These are phyloP conservation scores for Penicillium sp. DNA, from an alignment of 2,329 filamentous ascomycete genomes.

Conservation along the genomic window DNA sequence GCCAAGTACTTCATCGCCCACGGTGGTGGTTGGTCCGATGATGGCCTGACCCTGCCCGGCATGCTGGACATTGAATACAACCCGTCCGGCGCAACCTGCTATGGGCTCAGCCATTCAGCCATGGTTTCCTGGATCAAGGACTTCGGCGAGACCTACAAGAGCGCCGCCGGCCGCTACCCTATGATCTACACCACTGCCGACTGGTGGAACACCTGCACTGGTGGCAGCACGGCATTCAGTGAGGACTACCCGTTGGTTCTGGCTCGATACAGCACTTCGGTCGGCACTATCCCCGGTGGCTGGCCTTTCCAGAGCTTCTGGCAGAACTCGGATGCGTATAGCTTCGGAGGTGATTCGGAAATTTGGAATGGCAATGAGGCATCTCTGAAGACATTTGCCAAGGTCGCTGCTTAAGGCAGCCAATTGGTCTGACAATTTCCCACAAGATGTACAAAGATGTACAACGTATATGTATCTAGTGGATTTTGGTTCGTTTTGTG, in stretches of 20 bases:
- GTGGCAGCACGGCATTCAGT: slow-evolving; percentile 48
- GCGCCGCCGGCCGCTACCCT: slow-evolving; percentile 48
- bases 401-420: slow-evolving; percentile 2
- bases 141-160: slow-evolving; percentile 53
- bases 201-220: slow-evolving; percentile 57
- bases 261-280: slow-evolving; percentile 44
- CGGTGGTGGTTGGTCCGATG: slow-evolving; percentile 54
- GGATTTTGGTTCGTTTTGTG: not conserved
- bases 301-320: slow-evolving; percentile 56
- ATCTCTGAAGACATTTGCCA: slow-evolving; percentile 32
- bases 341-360: slow-evolving; percentile 54
- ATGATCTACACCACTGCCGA: slow-evolving; percentile 53
- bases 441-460: not conserved
- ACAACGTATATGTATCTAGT: not conserved
- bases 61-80: slow-evolving; percentile 56
- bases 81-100: slow-evolving; percentile 43
- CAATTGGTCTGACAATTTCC: not conserved
- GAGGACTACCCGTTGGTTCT: slow-evolving; percentile 50
- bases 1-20: slow-evolving; percentile 53
- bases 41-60: slow-evolving; percentile 56
- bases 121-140: slow-evolving; percentile 55
- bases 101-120: slow-evolving; percentile 44
- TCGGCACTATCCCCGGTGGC: slow-evolving; percentile 50
- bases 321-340: slow-evolving; percentile 52
- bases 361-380: slow-evolving; percentile 49